phyloP scores from a whole-genome alignment of 768 basidiomycete species.

The Tricholoma sp. region DNA sequence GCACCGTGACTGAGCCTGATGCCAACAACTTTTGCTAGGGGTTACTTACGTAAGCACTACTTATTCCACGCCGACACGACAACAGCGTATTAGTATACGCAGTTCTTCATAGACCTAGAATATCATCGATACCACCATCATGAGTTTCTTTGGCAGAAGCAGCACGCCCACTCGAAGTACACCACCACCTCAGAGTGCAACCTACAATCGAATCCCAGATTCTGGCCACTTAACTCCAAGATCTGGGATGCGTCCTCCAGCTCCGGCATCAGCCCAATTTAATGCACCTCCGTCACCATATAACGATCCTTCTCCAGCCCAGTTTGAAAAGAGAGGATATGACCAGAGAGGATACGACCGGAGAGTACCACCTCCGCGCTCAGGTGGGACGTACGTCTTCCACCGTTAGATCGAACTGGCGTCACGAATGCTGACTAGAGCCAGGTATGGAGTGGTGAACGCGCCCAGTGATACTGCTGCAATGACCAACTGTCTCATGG shows the following conservation, averaged over 20 bases:
- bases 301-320: slow-evolving; percentile 44
- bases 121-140: slow-evolving; percentile 14
- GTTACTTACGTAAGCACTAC: slow-evolving; percentile 1
- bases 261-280: slow-evolving; percentile 38
- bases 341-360: slow-evolving; percentile 23
- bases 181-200: slow-evolving; percentile 29
- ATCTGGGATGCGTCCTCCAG: slow-evolving; percentile 29
- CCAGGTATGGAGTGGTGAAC: slow-evolving; percentile 51
- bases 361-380: slow-evolving; percentile 31
- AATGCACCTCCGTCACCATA: slow-evolving; percentile 35
- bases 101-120: background rate
- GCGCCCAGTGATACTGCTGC: slow-evolving; percentile 68
- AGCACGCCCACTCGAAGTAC: slow-evolving; percentile 28
- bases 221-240: slow-evolving; percentile 22
- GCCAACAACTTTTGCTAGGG: background rate
- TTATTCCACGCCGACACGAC: background rate
- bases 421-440: background rate
- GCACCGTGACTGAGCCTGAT: too few relatives aligned
- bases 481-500: slow-evolving; percentile 76
- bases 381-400: slow-evolving; percentile 22
- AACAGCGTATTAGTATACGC: background rate
- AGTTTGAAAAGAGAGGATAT: slow-evolving; percentile 47
- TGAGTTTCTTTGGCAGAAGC: slow-evolving; percentile 46
- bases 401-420: background rate
- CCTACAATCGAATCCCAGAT: slow-evolving; percentile 40